Conservation (phyloP, 176 grass and related monocot genomes). For the Miscanthus lutarioriparius region DNA sequence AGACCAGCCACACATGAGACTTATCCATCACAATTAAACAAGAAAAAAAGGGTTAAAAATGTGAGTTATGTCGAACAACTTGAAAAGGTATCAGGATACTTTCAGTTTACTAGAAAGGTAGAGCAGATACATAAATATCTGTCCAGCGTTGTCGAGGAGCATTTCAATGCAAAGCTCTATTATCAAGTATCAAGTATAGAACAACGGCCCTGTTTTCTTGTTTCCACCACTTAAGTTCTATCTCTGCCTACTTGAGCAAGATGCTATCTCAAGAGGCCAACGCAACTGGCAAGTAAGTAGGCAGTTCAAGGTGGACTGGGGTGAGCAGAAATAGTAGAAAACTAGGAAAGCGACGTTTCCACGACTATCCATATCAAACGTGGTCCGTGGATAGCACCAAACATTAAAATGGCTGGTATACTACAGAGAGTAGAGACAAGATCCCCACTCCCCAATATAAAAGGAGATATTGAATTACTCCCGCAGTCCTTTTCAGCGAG, state of each 20-base stretch:
- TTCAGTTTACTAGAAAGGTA: not conserved
- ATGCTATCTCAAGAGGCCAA: not conserved
- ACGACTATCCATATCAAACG: not conserved
- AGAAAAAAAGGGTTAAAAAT: not conserved
- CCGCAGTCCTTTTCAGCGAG: too few relatives aligned
- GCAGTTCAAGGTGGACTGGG: not conserved
- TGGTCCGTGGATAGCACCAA: not conserved
- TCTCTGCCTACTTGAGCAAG: not conserved
- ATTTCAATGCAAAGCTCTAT: not conserved
- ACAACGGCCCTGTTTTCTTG: not conserved
- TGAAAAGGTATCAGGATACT: not conserved
- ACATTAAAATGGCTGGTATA: not conserved
- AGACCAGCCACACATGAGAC: too few relatives aligned
- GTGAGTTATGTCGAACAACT: not conserved
- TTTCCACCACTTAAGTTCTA: not conserved
- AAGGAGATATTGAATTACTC: not conserved
- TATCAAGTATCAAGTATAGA: too few relatives aligned
- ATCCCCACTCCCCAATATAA: not conserved
- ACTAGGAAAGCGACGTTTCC: not conserved
- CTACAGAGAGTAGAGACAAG: not conserved
- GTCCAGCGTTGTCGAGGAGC: not conserved
- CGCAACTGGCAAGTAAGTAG: not conserved
- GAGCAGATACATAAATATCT: not conserved
- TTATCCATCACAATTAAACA: too few relatives aligned
- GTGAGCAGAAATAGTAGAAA: slow-evolving; percentile 2